Base-by-base conservation (phyloP, 306 rosid species). In the Alnus rubra region DNA sequence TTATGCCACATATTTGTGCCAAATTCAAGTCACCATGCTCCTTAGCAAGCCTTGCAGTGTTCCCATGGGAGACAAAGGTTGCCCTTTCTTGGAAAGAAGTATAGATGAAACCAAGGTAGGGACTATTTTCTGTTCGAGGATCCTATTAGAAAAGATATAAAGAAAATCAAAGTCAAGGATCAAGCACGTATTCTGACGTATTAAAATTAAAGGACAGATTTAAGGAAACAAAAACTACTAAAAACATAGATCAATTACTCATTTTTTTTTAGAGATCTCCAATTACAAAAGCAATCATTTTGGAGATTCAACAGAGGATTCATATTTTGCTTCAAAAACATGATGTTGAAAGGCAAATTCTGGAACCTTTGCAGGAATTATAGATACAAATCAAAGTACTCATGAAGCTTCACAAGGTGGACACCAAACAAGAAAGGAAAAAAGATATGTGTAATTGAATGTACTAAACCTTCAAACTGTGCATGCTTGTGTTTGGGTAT, bases 71-170 rank as follows among this genome's bases (percentile, higher is more conserved):
- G 75, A 93, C 82, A 77, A 91, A 91, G 79, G 98, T 93, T 2
- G 98, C 98, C 84, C 98, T 90, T 79, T 93, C 98, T 85, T 93
- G 98, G 77, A 93, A 93, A 58, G 98, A 88, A 74, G 98, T 93
- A 84, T 91, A 93, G 54, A 93, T 91, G 88, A 93, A 93, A 50
- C 95, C 97, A 30, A 91, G 92, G 85, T 93, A 93, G 23, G 98
- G 98, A 69, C 86, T 93, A 86, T 93, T 90, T 87, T 93, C 98
- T 44, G 95, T 91, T 76, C 94, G 83, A 7, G 98, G 97, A 83
- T 93, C 98, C 98, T 93, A 79, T 18, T 31, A 30, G 4, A 50
- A 75, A 47, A 16, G 15, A 75, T 63, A 42, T 4, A 35, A 69
- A 42, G 48, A n/a, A 55, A 28, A 77, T 35, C n/a, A 2, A 47